Base-by-base conservation (phyloP, 768 basidiomycete genomes). In the Mycena galericulata region DNA sequence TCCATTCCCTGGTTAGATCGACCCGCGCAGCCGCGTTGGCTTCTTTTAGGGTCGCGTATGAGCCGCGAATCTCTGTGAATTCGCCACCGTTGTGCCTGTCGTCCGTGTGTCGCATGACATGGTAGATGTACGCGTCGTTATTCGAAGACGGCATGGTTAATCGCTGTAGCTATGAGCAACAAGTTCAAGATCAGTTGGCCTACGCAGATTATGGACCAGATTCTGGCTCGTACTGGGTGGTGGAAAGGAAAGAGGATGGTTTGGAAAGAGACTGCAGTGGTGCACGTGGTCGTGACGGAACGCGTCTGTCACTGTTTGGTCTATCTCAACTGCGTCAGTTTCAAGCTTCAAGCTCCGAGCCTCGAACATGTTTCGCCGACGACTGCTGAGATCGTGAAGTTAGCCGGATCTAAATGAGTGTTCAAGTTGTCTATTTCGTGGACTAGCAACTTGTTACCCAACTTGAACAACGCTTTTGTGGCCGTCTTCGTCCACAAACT, bases 11-110 rank as follows among this genome's bases (percentile, higher is more conserved):
- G n/a, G 57, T 58, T 17, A 58, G 43, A 29, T 58, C 57, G 27
- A 45, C 57, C 29, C 43, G 57, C 20, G 57, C 57, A 27, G 27
- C 57, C 41, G 57, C 40, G 30, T 58, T 58, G 43, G 57, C 57
- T 32, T 58, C 57, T 24, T 46, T 32, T 11, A 58, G 43, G 20
- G 57, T 58, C 24, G 14, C 17, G 43, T 58, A 58, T 29, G 41
- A 29, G 2, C 57, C 57, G 20, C 57, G 57, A n/a, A 58, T 46
- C n/a, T 58, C 57, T 27, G 57, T 58, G n/a, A n/a, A n/a, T 58
- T 41, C 29, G 11, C 43, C 29, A 26, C 34, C 41, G 18, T 45
- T 45, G 40, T 47, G n/a, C 14, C 34, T 4, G 32, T 59, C 43
- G 20, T 59, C 46, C 3, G 43, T 59, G 29, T 59, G 30, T 10